A percentile compares a stretch with the other conserved stretches of the same genome.
These are phyloP conservation scores for Platanthera guangdongensis DNA, from an alignment of 106 monocot species.

Conservation along the genomic window DNA sequence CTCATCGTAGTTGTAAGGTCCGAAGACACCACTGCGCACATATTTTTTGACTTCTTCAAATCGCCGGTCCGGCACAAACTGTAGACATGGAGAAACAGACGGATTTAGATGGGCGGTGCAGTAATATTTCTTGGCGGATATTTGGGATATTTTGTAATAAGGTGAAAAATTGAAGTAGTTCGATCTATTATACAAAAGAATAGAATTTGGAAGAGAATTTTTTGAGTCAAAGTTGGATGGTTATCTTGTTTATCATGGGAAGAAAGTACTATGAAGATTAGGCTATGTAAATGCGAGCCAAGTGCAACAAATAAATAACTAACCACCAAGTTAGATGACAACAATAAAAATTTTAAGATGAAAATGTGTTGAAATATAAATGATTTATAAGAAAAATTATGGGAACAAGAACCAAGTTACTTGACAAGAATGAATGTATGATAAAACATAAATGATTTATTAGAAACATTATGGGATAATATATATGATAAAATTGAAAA, in stretches of 20 bases:
- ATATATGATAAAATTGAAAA: no score
- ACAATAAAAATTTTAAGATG: background rate
- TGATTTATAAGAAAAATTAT: no score
- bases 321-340: background rate
- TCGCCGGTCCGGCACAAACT: conserved; percentile 92
- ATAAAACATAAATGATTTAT: no score
- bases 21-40: conserved; percentile 83
- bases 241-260: background rate
- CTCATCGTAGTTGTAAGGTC: conserved; percentile 53
- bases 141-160: background rate
- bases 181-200: background rate
- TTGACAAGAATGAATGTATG: no score
- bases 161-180: background rate
- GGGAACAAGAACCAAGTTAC: no score
- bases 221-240: background rate
- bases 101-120: background rate
- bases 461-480: no score
- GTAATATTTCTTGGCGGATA: background rate
- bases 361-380: background rate
- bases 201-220: background rate
- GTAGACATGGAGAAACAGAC: conserved; percentile 3
- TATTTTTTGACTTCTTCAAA: conserved; percentile 93
- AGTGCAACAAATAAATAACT: no score
- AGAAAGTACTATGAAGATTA: background rate
- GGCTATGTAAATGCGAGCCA: background rate